Percentiles rank a stretch among this genome's conserved stretches.
phyloP scores from a whole-genome alignment of 495 filamentous ascomycete species.

The Durotheca rogersii region DNA sequence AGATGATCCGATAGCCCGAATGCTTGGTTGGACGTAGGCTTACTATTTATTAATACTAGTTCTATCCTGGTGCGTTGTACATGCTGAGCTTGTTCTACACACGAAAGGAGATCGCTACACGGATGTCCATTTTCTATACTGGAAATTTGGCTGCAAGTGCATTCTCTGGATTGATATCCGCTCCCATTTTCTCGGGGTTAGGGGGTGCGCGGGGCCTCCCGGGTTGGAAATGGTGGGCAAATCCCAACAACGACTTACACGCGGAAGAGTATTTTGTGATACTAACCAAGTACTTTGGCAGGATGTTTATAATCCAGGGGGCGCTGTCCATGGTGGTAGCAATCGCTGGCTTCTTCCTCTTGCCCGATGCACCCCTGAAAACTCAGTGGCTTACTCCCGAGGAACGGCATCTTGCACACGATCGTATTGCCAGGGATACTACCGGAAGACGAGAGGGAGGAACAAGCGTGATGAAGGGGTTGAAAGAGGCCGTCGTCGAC shows the following conservation, averaged over 20 bases:
- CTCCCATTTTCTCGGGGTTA: conserved; percentile 37
- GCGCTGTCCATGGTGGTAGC: conserved; percentile 45
- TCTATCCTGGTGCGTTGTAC: conserved; percentile 48
- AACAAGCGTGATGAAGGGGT: conserved; percentile 36
- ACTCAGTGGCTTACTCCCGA: conserved; percentile 40
- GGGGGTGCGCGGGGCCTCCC: conserved; percentile 29
- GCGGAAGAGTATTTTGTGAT: background rate
- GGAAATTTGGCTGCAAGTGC: conserved; percentile 46
- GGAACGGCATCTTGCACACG: conserved; percentile 40
- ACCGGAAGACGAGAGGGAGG: conserved; percentile 20
- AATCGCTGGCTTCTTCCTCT: conserved; percentile 40
- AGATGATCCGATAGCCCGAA: background rate
- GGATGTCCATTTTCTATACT: conserved; percentile 48
- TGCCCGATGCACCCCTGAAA: conserved; percentile 40
- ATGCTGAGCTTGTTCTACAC: conserved; percentile 53
- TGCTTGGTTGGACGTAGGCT: background rate
- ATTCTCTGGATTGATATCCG: conserved; percentile 54
- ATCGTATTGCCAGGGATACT: conserved; percentile 39
- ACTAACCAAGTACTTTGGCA: conserved; percentile 26
- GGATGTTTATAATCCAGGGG: conserved; percentile 43
- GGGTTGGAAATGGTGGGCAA: conserved; percentile 38
- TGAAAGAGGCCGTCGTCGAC: conserved; percentile 41
- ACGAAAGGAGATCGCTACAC: conserved; percentile 47
- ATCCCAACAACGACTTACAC: conserved; percentile 16
- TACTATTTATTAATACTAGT: background rate